These are phyloP conservation scores for Fusarium xyrophilum DNA, from an alignment of 2,329 filamentous ascomycete species.

Conservation along the genomic window DNA sequence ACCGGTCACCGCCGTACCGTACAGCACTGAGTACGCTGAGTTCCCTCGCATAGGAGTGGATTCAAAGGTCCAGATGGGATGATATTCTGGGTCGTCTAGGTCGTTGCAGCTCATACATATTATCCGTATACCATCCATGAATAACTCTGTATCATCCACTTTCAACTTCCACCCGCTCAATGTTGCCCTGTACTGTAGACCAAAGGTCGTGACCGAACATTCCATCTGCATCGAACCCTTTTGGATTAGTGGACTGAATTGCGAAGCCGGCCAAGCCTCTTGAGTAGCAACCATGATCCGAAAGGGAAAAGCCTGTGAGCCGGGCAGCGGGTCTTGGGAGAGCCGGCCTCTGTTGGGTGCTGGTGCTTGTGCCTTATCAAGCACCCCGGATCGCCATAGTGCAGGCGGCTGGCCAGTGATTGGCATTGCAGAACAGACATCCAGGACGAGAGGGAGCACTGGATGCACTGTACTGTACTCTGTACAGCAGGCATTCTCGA, in stretches of 20 bases:
- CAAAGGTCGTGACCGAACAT: constrained; percentile 22
- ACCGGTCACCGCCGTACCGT: constrained; percentile 8
- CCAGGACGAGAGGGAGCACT: neutral
- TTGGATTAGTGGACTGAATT: constrained; percentile 25
- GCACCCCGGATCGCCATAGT: constrained; percentile 40
- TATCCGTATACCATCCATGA: neutral
- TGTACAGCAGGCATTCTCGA: neutral
- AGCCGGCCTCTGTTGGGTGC: constrained; percentile 12
- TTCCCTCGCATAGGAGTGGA: constrained; percentile 8
- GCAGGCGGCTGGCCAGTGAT: constrained; percentile 24
- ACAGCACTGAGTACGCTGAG: neutral
- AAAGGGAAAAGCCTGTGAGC: constrained; percentile 19
- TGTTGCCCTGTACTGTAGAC: constrained; percentile 1
- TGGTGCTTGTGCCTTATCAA: constrained; percentile 26
- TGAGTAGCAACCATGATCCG: constrained; percentile 25
- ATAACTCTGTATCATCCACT: neutral
- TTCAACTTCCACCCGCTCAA: neutral
- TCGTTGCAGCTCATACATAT: neutral
- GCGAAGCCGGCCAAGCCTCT: constrained; percentile 29
- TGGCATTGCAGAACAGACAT: neutral
- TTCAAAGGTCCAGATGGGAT: constrained; percentile 22
- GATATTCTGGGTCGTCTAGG: neutral
- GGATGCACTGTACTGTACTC: neutral
- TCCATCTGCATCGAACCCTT: constrained; percentile 10
- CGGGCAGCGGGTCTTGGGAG: constrained; percentile 24